These are phyloP conservation scores for Sporothrix euskadiensis DNA, from an alignment of 2,329 filamentous ascomycete genomes.

Conservation along the genomic window DNA sequence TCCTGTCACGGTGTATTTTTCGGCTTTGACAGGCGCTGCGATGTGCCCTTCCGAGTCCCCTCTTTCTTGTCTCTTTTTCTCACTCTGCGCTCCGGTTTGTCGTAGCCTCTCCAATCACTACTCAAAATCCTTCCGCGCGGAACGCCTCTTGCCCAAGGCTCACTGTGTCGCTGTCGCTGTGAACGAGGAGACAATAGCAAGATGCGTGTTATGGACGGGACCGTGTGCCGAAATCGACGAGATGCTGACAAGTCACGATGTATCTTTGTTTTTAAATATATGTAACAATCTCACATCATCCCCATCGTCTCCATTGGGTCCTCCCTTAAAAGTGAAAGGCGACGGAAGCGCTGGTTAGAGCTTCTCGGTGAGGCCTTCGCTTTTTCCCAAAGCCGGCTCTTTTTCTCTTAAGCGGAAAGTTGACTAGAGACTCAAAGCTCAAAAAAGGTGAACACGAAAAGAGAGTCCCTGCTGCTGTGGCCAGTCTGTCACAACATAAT, in stretches of 20 bases:
- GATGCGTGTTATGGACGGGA: not conserved
- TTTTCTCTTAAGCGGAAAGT: too few species aligned
- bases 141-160: not conserved
- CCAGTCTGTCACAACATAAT: not conserved
- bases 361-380: not conserved
- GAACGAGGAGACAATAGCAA: not conserved
- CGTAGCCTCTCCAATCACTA: conserved; percentile 3
- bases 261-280: not conserved
- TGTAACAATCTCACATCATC: not conserved
- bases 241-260: not conserved
- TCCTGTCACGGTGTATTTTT: not conserved
- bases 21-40: not conserved
- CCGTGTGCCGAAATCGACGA: not conserved
- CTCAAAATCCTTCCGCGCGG: conserved; percentile 9
- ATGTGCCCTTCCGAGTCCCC: not conserved
- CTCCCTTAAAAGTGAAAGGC: not conserved
- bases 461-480: not conserved
- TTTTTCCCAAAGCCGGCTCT: not conserved
- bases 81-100: conserved; percentile 1
- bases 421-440: not conserved
- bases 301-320: not conserved
- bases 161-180: not conserved
- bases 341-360: not conserved
- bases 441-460: not conserved
- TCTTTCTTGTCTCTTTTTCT: not conserved